Base-by-base conservation (phyloP, 306 rosid genomes). In the Casuarina glauca region DNA sequence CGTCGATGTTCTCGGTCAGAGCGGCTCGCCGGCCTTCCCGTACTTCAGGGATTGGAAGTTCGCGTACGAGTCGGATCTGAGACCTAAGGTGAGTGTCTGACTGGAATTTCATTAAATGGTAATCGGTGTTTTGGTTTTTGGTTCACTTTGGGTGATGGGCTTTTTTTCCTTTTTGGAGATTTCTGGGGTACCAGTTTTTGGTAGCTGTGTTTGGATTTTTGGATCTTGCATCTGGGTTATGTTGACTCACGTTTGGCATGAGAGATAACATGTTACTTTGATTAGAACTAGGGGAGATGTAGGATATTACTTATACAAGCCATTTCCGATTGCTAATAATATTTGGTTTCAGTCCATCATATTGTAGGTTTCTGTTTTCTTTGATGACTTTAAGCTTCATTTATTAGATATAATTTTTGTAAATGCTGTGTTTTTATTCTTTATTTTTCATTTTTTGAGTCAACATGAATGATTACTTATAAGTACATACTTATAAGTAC, bases 11-110 rank as follows among this genome's bases (percentile, higher is more conserved):
- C 81, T 92, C 6, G 76, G 80, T 0, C 85, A 82, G 26, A 60
- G 81, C 8, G 88, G 76, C 49, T 80, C 89, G 32, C 91, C 90
- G 3, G 68, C 93, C 1, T 95, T 95, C 55, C 97, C 99, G 0
- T 95, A 91, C 76, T 95, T 74, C 64, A 84, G 85, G 8, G 90
- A 86, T 50, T 95, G 96, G 96, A 86, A 58, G 66, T 87, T 88
- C 58, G 93, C 89, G 77, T 81, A 50, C 79, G 70, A 44, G 6
- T 55, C 89, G 73, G 89, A 91, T 90, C 96, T 91, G 80, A 85
- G 73, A 11, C 99, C 97, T 2, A 92, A 92, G 97, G 98, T 90
- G 17, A 63, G 57, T 67, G 44, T 12, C 13, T 52, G 19, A 61
- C 7, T 19, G 12, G 46, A 51, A 17, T 4, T 55, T 46, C 4